Percentiles rank a stretch among this genome's conserved stretches.
Conservation (phyloP, 495 filamentous ascomycete genomes). For the Podospora bellae-mahoneyi region DNA sequence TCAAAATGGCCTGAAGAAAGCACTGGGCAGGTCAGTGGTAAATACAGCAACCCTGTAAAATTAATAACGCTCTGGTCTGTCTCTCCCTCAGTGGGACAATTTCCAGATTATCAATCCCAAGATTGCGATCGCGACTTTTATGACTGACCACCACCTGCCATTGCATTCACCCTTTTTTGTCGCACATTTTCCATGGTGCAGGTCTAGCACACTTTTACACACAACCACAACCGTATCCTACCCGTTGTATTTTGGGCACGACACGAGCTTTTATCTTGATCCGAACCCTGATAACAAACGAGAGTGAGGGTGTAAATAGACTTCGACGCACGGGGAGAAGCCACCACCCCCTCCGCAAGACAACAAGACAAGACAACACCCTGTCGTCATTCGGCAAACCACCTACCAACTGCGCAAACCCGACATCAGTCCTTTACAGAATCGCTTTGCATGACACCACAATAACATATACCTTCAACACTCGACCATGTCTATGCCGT, state of each 20-base stretch:
- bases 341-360: background rate
- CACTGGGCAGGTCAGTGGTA: constrained; percentile 7
- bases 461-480: constrained; percentile 13
- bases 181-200: background rate
- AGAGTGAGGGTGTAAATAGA: background rate
- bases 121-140: constrained; percentile 8
- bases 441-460: constrained; percentile 23
- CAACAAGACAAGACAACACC: background rate
- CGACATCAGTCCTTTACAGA: constrained; percentile 6
- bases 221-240: too few relatives aligned
- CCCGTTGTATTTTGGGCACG: too few relatives aligned
- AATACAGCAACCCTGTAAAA: constrained; percentile 17
- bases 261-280: background rate
- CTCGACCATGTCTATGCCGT: constrained; percentile 23
- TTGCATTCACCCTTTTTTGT: background rate
- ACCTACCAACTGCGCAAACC: too few relatives aligned
- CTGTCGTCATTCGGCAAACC: constrained; percentile 4
- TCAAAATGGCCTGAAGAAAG: background rate
- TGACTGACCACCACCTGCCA: background rate
- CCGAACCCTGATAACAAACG: background rate
- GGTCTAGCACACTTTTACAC: background rate
- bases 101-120: constrained; percentile 6
- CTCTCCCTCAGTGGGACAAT: constrained; percentile 1
- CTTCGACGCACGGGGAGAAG: background rate
- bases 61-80: constrained; percentile 9